Evolutionary conservation across 2,329 filamentous ascomycete genomes (phyloP).

Genomic region (Calonectria pseudoturangicola): DNA sequence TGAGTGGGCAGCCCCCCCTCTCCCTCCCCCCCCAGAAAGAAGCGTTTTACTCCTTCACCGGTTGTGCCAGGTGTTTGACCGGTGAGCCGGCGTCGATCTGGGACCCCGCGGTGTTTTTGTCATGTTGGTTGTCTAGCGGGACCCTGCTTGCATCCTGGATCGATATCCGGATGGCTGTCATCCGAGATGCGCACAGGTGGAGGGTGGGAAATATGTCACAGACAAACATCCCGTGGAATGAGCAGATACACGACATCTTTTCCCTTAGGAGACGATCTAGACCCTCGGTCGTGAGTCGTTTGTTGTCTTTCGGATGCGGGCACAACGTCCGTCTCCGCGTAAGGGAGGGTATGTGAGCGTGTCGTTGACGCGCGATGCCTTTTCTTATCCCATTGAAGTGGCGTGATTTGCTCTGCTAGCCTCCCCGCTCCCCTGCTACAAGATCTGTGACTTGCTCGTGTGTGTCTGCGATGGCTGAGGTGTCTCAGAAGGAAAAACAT

Average conservation of each 20-base stretch:
- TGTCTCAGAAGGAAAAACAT: slow-evolving; percentile 11
- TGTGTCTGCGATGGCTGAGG: slow-evolving; percentile 23
- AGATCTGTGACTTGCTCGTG: slow-evolving; percentile 9
- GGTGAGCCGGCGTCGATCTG: slow-evolving; percentile 29
- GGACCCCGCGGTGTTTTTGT: slow-evolving; percentile 4
- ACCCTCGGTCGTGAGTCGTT: slow-evolving; percentile 4
- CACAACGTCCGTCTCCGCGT: slow-evolving; percentile 19
- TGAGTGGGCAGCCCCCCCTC: neutral
- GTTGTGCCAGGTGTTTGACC: slow-evolving; percentile 24
- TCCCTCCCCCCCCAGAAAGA: neutral
- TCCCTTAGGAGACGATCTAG: neutral
- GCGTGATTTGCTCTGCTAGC: slow-evolving; percentile 7
- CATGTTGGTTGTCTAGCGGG: slow-evolving; percentile 35
- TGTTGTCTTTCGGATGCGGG: slow-evolving; percentile 18
- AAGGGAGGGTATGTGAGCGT: neutral
- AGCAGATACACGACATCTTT: neutral
- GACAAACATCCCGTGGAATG: slow-evolving; percentile 29
- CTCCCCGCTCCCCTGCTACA: slow-evolving; percentile 5
- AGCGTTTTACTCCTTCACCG: slow-evolving; percentile 30
- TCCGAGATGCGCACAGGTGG: neutral
- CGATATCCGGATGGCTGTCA: neutral
- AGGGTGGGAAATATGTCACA: slow-evolving; percentile 9
- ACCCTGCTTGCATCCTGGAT: slow-evolving; percentile 48
- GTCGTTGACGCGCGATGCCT: neutral
- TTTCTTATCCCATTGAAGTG: slow-evolving; percentile 7